Evolutionary conservation across 352 stramenopile species (phyloP), one percentile per base, ranked within the genome.

Genomic region (Phytophthora capsici): DNA sequence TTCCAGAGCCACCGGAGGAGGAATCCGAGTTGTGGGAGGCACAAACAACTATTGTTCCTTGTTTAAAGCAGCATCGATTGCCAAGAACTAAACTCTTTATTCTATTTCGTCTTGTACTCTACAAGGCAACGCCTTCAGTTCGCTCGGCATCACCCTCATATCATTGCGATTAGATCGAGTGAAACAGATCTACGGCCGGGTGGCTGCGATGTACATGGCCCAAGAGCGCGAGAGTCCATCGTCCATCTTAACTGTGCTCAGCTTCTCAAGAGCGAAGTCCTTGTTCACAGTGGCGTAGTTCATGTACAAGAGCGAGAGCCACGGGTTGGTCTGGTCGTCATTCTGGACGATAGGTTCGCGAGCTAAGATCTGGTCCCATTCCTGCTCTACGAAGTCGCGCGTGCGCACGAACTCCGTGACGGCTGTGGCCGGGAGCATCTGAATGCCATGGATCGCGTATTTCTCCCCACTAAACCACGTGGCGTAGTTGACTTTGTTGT

Each of bases 231-330:
- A 86, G 43, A 93, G 79, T 3, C 82, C 84, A 57, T 91, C 79
- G 64, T 94, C 86, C 70, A 94, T 80, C 12, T 70, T 71, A 22
- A 73, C 72, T 25, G 70, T 84, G 61, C 88, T 65, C 41, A 93
- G 73, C 60, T 88, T 83, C 13, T 76, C 51, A 23, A 91, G 62
- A 10, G 84, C 77, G 12, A 67, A 57, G 5, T 62, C 53, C 28
- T 75, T 80, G 68, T 91, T 77, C 52, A 93, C 61, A 9, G 72
- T 83, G 36, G 86, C 86, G 62, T 94, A 94, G 62, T 91, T 94
- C 71, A 81, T 75, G 55, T 87, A 90, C 19, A 94, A 66, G 38
- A 94, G 68, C 36, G 82, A 91, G n/a, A 90, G 69, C 86, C 86
- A 94, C 58, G 86, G 72, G 56, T 92, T 94, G 6, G 53, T 68